phyloP scores from a whole-genome alignment of 345 rosid genomes.

The Citrus medica region DNA sequence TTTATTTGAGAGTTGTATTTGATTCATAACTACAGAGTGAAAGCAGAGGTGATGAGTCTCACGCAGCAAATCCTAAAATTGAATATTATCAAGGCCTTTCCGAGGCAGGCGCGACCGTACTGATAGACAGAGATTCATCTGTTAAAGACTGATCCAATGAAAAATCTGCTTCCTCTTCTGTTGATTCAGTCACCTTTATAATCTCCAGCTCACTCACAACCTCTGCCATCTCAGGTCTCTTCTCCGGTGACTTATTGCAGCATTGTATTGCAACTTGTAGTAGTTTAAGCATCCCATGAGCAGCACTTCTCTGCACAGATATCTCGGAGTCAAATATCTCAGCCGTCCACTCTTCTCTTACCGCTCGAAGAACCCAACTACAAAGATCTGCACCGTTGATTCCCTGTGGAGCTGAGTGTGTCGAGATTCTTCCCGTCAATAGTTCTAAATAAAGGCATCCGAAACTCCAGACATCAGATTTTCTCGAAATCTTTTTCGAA shows the following conservation, averaged over 20 bases:
- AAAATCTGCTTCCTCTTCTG: slow-evolving; percentile 24
- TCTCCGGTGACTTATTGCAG: slow-evolving; percentile 41
- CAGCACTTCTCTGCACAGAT: slow-evolving; percentile 30
- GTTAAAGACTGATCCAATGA: slow-evolving; percentile 32
- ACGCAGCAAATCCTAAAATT: no score
- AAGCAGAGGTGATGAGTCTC: no score
- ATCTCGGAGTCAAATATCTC: slow-evolving; percentile 58
- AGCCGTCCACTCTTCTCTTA: slow-evolving; percentile 63
- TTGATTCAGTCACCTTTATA: slow-evolving; percentile 18
- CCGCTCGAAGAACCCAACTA: slow-evolving; percentile 57
- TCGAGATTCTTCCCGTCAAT: slow-evolving; percentile 38
- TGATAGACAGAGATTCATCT: slow-evolving; percentile 31
- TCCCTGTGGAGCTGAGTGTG: slow-evolving; percentile 45
- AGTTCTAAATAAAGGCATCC: slow-evolving; percentile 50
- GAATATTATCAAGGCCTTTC: neutral
- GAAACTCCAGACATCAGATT: slow-evolving; percentile 56
- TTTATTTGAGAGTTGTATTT: no score
- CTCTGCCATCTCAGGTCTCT: slow-evolving; percentile 48
- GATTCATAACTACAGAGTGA: no score
- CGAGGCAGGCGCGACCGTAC: neutral
- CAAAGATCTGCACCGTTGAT: slow-evolving; percentile 40
- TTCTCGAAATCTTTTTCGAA: slow-evolving; percentile 28
- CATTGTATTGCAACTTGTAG: slow-evolving; percentile 46
- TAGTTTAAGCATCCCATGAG: slow-evolving; percentile 40
- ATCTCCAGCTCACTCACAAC: slow-evolving; percentile 33